Conservation (phyloP, 164 flowering plant species). For the Stephania cephalantha region DNA sequence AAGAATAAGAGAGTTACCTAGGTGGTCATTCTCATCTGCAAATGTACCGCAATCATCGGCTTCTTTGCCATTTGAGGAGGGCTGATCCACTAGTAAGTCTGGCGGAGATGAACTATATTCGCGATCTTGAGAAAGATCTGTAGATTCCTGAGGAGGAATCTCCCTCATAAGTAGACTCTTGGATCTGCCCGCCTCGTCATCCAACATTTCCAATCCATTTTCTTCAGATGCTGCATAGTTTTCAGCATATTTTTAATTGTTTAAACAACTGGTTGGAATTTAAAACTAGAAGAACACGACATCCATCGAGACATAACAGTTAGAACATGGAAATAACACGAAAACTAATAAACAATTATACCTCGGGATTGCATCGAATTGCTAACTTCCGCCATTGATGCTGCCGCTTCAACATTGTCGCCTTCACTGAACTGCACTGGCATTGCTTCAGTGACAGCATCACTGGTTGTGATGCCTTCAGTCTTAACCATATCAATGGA, state of each 20-base stretch:
- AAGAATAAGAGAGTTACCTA: constrained; percentile 28
- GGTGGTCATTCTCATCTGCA: constrained; percentile 20
- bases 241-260: neutral
- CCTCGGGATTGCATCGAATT: constrained; percentile 31
- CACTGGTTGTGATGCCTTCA: constrained; percentile 17
- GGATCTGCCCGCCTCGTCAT: constrained; percentile 25
- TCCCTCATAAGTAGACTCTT: constrained; percentile 44
- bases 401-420: constrained; percentile 18
- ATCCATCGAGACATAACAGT: no score
- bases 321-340: neutral
- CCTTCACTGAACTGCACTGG: constrained; percentile 12
- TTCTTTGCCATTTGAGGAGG: neutral
- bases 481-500: constrained; percentile 26
- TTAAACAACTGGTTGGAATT: neutral
- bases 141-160: constrained; percentile 36
- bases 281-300: neutral
- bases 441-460: constrained; percentile 28
- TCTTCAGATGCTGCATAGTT: constrained; percentile 31
- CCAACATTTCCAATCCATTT: constrained; percentile 9
- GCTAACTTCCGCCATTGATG: constrained; percentile 7
- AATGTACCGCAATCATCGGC: constrained; percentile 15
- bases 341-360: constrained; percentile 6
- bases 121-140: constrained; percentile 29
- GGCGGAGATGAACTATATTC: constrained; percentile 20
- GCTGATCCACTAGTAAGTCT: constrained; percentile 16